Evolutionary conservation across 2,329 filamentous ascomycete species (phyloP), one percentile per base, ranked within the genome.

Genomic region (Lasiodiplodia theobromae): DNA sequence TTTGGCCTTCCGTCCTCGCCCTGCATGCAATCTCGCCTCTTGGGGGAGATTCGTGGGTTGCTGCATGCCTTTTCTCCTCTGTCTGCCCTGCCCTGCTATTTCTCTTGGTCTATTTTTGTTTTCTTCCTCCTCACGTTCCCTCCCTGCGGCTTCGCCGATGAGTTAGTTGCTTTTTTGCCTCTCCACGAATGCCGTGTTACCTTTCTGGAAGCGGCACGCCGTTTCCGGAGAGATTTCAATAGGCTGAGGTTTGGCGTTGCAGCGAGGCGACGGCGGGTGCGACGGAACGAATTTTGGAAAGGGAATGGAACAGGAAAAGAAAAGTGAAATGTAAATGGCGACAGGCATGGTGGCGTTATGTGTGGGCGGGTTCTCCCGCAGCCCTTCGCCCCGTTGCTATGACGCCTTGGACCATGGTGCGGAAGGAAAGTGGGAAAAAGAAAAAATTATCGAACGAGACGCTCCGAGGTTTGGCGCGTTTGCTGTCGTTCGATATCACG

Each of bases 321-420:
- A 52, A 52, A 38, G 23, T 31, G 28, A 25, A 23, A 38, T 38
- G 37, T 28, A 21, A 21, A 21, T 28, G 57, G 34, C 57, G 25
- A 31, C 47, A 52, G 47, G 28, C 25, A 44, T 62, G 40, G 57
- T 51, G 58, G 40, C 40, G 25, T 51, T 49, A 49, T 49, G 57
- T 47, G n/a, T 28, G 60, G 31, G 38, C 60, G 60, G 60, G 44
- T 23, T 51, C 25, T 63, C 58, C 58, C 44, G 58, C 58, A 63
- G 58, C 58, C 44, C n/a, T n/a, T 44, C 18, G 44, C 11, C 25
- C 58, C 31, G 47, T 38, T 64, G 11, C 40, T 11, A 28, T n/a
- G 58, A 25, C n/a, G 23, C 25, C 34, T 34, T 34, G 40, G 28
- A 21, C 54, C 31, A 23, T 28, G 18, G 21, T 14, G n/a, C 18